Evolutionary conservation across 2,329 filamentous ascomycete species (phyloP).

Genomic region (Penicillium nordicum): DNA sequence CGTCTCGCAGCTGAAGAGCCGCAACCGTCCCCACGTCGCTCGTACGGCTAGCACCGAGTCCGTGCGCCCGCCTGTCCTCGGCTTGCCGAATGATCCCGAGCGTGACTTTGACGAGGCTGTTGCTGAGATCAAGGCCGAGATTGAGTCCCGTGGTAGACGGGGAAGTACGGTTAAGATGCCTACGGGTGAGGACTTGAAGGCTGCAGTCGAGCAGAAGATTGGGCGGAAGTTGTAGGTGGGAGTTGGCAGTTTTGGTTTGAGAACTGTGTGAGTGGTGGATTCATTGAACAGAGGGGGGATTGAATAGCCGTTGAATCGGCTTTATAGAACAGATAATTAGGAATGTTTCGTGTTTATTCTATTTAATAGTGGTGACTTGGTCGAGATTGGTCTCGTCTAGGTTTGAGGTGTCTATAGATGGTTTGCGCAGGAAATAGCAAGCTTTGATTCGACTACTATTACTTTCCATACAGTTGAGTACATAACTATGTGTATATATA

Average conservation of each 20-base stretch:
- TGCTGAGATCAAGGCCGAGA: constrained; percentile 68
- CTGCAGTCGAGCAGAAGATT: constrained; percentile 49
- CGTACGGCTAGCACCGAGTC: constrained; percentile 58
- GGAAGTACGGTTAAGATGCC: constrained; percentile 46
- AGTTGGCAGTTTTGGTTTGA: not conserved
- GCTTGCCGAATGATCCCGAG: constrained; percentile 73
- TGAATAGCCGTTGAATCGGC: not conserved
- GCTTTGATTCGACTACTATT: not conserved
- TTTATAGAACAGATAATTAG: not conserved
- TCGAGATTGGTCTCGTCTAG: not conserved
- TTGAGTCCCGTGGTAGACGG: constrained; percentile 58
- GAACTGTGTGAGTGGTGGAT: not conserved
- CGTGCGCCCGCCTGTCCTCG: constrained; percentile 64
- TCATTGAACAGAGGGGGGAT: not conserved
- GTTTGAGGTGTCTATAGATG: not conserved
- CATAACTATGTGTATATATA: too few species aligned
- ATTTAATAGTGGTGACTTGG: not conserved
- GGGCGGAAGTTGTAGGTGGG: constrained; percentile 44
- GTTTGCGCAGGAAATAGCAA: not conserved
- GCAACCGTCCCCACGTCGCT: constrained; percentile 40
- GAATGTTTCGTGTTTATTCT: not conserved
- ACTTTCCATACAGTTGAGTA: not conserved
- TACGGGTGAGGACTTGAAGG: constrained; percentile 50
- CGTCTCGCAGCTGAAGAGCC: constrained; percentile 57
- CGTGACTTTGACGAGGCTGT: constrained; percentile 75